Base-by-base conservation (phyloP, 2,329 filamentous ascomycete genomes). In the Venturia asperata region DNA sequence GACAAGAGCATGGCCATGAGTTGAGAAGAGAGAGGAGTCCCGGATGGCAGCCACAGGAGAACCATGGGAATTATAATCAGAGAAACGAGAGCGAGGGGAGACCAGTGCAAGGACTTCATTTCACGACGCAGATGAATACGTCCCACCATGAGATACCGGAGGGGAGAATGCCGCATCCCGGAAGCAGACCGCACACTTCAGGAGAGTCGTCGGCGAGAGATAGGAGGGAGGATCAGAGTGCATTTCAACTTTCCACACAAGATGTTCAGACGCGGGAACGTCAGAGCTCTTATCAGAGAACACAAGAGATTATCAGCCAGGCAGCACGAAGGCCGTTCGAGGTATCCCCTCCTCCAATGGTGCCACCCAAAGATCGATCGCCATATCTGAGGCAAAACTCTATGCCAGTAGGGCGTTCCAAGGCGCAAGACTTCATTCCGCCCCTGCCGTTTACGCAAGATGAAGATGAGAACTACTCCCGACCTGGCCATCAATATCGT, bases 111-210 rank as follows among this genome's bases (percentile, higher is more conserved):
- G 52, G 52, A 10, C 27, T n/a, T 9, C 52, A 58, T n/a, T 58
- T 58, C 30, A 58, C 52, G 15, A 58, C 37, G 17, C 52, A 58
- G 5, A 27, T 37, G 52, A 58, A 58, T 21, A 19, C 27, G 15
- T 58, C 30, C 17, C 27, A 37, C n/a, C n/a, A 37, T 37, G 52
- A 58, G n/a, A 37, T 58, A 37, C 15, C 37, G 17, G 43, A 58
- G 19, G 34, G 61, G 15, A 19, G n/a, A 24, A 19, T 42, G n/a
- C 27, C 30, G 39, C 34, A 43, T 10, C 5, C 21, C 17, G 34
- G 5, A n/a, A 64, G 63, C 39, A 56, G 47, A 61, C 55, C 63
- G 21, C 55, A 64, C 17, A 58, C 63, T 9, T 42, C 63, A 7
- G 52, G 30, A 27, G 52, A 37, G 11, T 27, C 52, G 19, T 58